Evolutionary conservation across 352 stramenopile genomes (phyloP).

Genomic region (Phytopythium aichiense): DNA sequence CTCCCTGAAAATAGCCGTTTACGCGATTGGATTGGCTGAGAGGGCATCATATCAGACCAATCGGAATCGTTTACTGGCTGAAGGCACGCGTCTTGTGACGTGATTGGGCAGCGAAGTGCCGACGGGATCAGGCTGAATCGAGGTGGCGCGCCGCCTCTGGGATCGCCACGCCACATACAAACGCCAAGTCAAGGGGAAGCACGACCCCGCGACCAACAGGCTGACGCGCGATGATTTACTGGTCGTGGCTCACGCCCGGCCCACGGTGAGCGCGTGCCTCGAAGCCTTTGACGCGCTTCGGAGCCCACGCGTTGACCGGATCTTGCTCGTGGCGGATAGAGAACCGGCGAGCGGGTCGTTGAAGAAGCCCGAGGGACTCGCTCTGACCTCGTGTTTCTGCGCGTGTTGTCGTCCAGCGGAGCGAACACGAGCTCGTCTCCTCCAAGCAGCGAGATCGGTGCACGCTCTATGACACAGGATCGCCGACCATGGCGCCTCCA

Average conservation of each 20-base stretch:
- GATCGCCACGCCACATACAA: not conserved
- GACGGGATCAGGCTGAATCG: not conserved
- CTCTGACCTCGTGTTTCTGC: not conserved
- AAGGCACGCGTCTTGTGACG: conserved; percentile 11
- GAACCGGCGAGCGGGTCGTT: not conserved
- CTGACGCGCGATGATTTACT: conserved; percentile 5
- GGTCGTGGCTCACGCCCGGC: conserved; percentile 3
- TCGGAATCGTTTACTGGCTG: not conserved
- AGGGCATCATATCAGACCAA: not conserved
- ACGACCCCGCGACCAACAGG: not conserved
- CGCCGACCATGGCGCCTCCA: no score
- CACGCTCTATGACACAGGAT: not conserved
- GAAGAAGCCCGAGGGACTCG: not conserved
- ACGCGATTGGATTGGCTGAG: conserved; percentile 20
- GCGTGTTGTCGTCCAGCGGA: not conserved
- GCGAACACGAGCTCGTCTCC: not conserved
- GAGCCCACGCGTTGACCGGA: not conserved
- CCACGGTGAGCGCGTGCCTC: conserved; percentile 4
- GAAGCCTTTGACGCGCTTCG: not conserved
- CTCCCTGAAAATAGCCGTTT: not conserved
- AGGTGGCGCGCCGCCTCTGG: not conserved
- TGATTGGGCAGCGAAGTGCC: conserved; percentile 18
- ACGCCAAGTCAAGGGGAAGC: not conserved
- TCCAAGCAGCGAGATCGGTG: not conserved
- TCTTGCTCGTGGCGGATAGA: not conserved